Base-by-base conservation (phyloP, 108 stramenopile species). In the Craspedostauros australis region DNA sequence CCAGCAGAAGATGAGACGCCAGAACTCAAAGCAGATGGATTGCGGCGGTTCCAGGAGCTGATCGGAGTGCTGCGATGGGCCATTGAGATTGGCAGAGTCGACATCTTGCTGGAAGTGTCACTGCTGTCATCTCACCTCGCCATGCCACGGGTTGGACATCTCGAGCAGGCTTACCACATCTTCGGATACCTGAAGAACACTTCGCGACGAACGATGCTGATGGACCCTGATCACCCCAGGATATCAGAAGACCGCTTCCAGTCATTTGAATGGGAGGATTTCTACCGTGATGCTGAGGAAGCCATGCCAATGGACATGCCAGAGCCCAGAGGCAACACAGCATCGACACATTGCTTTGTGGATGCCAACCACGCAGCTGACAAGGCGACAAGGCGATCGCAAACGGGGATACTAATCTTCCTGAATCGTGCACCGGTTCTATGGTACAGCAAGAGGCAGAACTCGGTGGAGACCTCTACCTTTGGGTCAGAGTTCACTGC, bases 121-220 rank as follows among this genome's bases (percentile, higher is more conserved):
- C 48, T 68, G 58, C 42, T 83, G 66, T 60, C 68, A 4, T 73
- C 64, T 1, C 66, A 70, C 33, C 34, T 79, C 2, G 68, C 68
- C 20, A n/a, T 79, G 11, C 82, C 82, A 34, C 31, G 82, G 20
- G 54, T 54, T 34, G 79, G 76, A 25, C 83, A 84, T 42, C 41
- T 84, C 36, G 50, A 71, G 9, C 33, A 48, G 42, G 55, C 75
- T 21, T 66, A 47, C 11, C 51, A 75, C 20, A 66, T 84, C 21
- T 79, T 77, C 47, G 64, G 53, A 9, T 81, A 77, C 41, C 39
- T 80, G 46, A 61, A 73, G 46, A 30, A 20, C 0, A 36, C 64
- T 39, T 60, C 2, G 59, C 65, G 38, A 38, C 32, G 57, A 2
- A 43, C 7, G n/a, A 7, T 43, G 7, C 18, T 19, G 42, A 19